Conservation (phyloP, 805 yeast genomes). For the Candida morakotiae region DNA sequence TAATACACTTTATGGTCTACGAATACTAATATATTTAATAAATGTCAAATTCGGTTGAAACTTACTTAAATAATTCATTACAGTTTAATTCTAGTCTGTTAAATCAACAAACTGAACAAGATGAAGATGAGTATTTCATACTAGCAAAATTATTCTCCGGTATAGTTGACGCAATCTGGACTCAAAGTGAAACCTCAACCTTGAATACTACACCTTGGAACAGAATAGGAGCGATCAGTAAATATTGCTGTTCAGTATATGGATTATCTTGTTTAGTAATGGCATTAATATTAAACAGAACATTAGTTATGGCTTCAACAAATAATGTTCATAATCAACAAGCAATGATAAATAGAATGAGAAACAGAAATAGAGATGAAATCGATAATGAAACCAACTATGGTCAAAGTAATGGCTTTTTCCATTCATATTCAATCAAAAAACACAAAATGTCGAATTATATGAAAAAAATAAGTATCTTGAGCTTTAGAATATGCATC, state of each 20-base stretch:
- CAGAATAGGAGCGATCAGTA: conserved; percentile 12
- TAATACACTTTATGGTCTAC: too few relatives aligned
- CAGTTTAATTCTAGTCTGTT: background rate
- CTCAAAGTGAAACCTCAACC: conserved; percentile 11
- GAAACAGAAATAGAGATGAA: conserved; percentile 1
- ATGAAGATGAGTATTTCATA: conserved; percentile 6
- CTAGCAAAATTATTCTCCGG: conserved; percentile 6
- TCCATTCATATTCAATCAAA: background rate
- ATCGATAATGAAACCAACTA: background rate
- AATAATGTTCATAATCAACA: conserved; percentile 22
- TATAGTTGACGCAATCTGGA: conserved; percentile 13
- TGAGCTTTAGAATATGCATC: conserved; percentile 25
- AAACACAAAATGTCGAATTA: conserved; percentile 11
- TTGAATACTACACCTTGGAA: conserved; percentile 8
- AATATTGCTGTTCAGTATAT: conserved; percentile 35
- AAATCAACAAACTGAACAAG: background rate
- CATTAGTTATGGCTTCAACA: conserved; percentile 34
- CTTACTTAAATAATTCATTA: background rate
- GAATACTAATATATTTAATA: too few relatives aligned
- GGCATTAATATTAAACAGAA: conserved; percentile 36
- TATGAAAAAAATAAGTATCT: conserved; percentile 17
- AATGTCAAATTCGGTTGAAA: background rate
- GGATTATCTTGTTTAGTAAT: conserved; percentile 35
- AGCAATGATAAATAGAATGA: conserved; percentile 12
- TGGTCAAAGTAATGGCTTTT: background rate